These are phyloP conservation scores for Cucurbita ficifolia DNA, from an alignment of 306 rosid species.

Conservation along the genomic window DNA sequence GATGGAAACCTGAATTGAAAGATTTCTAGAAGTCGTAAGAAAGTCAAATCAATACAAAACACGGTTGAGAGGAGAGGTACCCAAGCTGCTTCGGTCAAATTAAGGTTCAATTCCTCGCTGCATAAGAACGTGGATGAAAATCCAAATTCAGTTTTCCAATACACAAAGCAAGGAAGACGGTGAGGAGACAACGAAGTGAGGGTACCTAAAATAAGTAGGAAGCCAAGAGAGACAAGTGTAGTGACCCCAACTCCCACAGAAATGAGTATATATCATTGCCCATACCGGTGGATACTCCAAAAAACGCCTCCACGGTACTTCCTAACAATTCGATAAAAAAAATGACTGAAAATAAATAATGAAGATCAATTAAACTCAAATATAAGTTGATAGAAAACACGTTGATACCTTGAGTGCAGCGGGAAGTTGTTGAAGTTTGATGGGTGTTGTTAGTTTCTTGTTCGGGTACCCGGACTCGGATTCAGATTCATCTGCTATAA, in stretches of 20 bases:
- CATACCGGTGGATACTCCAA: conserved; percentile 72
- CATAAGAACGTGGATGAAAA: conserved; percentile 2
- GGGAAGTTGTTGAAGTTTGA: neutral
- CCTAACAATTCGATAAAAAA: conserved; percentile 23
- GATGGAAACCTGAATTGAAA: conserved; percentile 65
- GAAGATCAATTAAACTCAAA: neutral
- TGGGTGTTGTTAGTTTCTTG: neutral
- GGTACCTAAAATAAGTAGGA: conserved; percentile 86
- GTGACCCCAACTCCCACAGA: conserved; percentile 99
- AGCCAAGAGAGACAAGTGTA: conserved; percentile 92
- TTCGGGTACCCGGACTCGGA: neutral
- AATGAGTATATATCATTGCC: conserved; percentile 96
- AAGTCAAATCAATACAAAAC: neutral
- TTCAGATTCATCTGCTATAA: neutral
- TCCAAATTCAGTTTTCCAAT: neutral
- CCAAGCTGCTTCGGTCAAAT: conserved; percentile 94
- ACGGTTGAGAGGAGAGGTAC: conserved; percentile 18
- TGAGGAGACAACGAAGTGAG: neutral
- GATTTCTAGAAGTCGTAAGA: neutral
- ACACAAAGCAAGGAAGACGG: neutral
- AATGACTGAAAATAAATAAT: neutral
- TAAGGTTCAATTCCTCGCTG: conserved; percentile 86
- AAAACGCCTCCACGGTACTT: conserved; percentile 81
- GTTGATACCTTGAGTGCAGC: neutral
- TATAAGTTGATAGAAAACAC: neutral